Percentiles rank a stretch among this genome's conserved stretches.
phyloP scores from a whole-genome alignment of 768 basidiomycete species.

The Cyclocybe aegerita region DNA sequence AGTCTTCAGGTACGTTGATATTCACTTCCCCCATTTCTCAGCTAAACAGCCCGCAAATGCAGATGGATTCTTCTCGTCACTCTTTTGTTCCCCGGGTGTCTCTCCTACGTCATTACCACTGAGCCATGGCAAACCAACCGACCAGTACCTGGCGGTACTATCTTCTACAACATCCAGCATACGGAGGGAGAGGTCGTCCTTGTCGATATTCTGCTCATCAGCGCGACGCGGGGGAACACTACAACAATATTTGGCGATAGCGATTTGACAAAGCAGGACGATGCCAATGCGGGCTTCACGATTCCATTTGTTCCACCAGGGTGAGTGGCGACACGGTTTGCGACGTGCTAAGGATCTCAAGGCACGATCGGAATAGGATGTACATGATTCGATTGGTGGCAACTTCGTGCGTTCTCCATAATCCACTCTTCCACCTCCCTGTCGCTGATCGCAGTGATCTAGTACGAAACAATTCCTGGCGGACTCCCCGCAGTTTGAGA shows the following conservation, averaged over 20 bases:
- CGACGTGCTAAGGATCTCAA: neutral
- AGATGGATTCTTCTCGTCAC: too few relatives aligned
- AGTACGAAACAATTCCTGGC: neutral
- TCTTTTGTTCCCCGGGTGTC: too few relatives aligned
- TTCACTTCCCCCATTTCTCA: too few relatives aligned
- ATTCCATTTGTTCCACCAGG: neutral
- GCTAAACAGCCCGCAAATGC: too few relatives aligned
- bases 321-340: neutral
- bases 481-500: slow-evolving; percentile 1
- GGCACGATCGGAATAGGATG: neutral
- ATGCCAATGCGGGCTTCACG: neutral
- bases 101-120: slow-evolving; percentile 1
- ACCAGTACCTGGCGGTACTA: neutral
- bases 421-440: neutral
- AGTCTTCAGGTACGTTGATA: too few relatives aligned
- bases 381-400: neutral
- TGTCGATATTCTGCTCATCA: slow-evolving; percentile 1
- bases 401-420: neutral
- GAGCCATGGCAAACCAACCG: neutral
- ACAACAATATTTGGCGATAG: neutral
- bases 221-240: neutral
- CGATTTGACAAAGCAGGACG: slow-evolving; percentile 2
- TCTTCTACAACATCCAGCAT: neutral
- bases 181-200: neutral
- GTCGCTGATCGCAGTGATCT: neutral